Evolutionary conservation across 2,329 filamentous ascomycete species (phyloP), one percentile per base, ranked within the genome.

Genomic region (Sporothrix dimorphospora): DNA sequence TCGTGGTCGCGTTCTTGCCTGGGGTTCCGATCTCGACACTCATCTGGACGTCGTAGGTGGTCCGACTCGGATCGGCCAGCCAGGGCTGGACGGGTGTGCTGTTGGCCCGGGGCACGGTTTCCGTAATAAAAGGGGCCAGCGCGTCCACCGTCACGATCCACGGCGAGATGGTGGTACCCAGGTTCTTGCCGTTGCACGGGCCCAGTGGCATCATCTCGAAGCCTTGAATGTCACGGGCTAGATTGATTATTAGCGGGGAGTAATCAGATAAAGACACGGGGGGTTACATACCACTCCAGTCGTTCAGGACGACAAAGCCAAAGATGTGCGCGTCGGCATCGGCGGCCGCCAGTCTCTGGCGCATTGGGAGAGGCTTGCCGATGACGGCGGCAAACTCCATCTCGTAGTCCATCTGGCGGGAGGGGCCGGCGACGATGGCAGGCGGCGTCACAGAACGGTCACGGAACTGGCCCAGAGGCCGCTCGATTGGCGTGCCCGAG

Each of bases 131-230:
- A 14, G 81, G 90, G 79, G 92, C 91, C 49, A 96, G 82, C 0
- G 93, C 92, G 78, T 94, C 92, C 42, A 90, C 86, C 14, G 93
- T 83, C 4, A 96, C 91, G 1, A 96, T 88, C 93, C 93, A 96
- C 0, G 92, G 88, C 73, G 89, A 92, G 76, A 96, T 91, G 0
- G 88, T 92, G 0, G 92, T 93, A 3, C 86, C 91, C 77, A 95
- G 95, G 80, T 94, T 95, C 86, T 96, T 96, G 34, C 89, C 86
- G 74, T 93, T 94, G 82, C 96, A 95, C 0, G 93, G 93, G 0
- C 93, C 93, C 9, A 95, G 82, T 0, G 93, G 93, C 12, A 94
- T 86, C 76, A 94, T 94, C 81, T 97, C 93, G 92, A 92, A 96
- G 0, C 87, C 87, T 79, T 97, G 93, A 68, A 96, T 90, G 77